Evolutionary conservation across 78 protist species (phyloP), one percentile per base, ranked within the genome.

Genomic region (Parvularia atlantis): DNA sequence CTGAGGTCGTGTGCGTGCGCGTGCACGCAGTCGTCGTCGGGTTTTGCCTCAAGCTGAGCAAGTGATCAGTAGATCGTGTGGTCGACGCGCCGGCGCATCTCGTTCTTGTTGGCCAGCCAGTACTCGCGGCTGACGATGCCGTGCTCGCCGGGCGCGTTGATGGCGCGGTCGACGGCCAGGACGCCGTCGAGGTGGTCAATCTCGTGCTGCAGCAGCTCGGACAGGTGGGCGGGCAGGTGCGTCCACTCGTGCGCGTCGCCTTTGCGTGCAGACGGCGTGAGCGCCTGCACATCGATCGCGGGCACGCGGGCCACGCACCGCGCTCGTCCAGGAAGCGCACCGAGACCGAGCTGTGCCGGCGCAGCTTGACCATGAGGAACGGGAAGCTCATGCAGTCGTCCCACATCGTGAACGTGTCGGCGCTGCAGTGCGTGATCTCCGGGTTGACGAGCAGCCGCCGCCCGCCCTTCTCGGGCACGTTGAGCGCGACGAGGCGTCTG

Each of bases 331-430:
- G 30, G 64, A 59, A 30, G n/a, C 11, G 22, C n/a, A n/a, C n/a
- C n/a, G n/a, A n/a, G n/a, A n/a, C n/a, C n/a, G n/a, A n/a, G n/a
- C n/a, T n/a, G 11, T 2, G 1, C 14, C 60, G 57, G 24, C 13
- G 24, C 39, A 30, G 10, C 53, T 6, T 4, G 36, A 46, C 71
- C 41, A 66, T 10, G 31, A 46, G 3, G 26, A 2, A 9, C 30
- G 71, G 71, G 26, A 66, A 48, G 71, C 35, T 19, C 58, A 66
- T 41, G 71, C 71, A 66, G 71, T 66, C 57, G 46, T 66, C 71
- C 71, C 71, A 66, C 57, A 66, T 3, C 19, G 57, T 30, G 10
- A 66, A 46, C 58, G 14, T n/a, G 14, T 66, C 71, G 5, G 2
- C 44, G 53, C 58, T 16, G 46, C 20, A 11, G 36, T 7, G 14